Evolutionary conservation across 148 eudicot genomes (phyloP).

Genomic region (Arctostaphylos glauca): DNA sequence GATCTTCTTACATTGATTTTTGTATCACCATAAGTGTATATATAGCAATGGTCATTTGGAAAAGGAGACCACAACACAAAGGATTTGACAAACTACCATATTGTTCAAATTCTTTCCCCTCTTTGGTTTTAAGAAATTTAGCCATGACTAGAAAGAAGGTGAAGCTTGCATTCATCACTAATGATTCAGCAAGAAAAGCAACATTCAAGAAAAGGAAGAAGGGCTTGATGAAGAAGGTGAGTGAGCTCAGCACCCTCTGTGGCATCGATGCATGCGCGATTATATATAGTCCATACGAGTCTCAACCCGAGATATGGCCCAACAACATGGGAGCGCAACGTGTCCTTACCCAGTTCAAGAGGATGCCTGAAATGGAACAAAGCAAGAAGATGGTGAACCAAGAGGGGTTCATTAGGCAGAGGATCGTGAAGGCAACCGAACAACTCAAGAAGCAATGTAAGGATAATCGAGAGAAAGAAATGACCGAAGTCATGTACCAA

Average conservation of each 20-base stretch:
- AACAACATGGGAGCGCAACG: constrained; percentile 29
- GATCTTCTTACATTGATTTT: constrained; percentile 14
- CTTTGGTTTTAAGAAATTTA: not conserved
- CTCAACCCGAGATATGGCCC: constrained; percentile 68
- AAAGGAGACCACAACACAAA: not conserved
- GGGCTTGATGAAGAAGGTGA: constrained; percentile 66
- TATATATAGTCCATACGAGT: constrained; percentile 58
- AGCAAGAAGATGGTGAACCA: constrained; percentile 60
- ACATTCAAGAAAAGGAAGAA: constrained; percentile 78
- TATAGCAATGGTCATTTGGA: constrained; percentile 16
- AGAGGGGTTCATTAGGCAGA: constrained; percentile 42
- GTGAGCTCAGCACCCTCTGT: constrained; percentile 63
- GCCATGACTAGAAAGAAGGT: constrained; percentile 70
- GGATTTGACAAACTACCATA: constrained; percentile 13
- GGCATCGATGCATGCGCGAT: constrained; percentile 71
- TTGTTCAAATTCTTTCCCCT: constrained; percentile 1
- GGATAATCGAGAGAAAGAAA: constrained; percentile 41
- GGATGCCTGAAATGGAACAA: constrained; percentile 49
- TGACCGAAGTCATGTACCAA: constrained; percentile 36
- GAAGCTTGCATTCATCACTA: constrained; percentile 54
- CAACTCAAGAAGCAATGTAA: constrained; percentile 41
- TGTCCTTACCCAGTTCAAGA: constrained; percentile 38
- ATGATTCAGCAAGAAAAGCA: constrained; percentile 62
- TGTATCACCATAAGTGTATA: constrained; percentile 17
- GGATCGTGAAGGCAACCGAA: constrained; percentile 36